Percentiles rank a stretch among this genome's conserved stretches.
phyloP scores from a whole-genome alignment of 139 green algal genomes.

The Picochlorum costavermella region DNA sequence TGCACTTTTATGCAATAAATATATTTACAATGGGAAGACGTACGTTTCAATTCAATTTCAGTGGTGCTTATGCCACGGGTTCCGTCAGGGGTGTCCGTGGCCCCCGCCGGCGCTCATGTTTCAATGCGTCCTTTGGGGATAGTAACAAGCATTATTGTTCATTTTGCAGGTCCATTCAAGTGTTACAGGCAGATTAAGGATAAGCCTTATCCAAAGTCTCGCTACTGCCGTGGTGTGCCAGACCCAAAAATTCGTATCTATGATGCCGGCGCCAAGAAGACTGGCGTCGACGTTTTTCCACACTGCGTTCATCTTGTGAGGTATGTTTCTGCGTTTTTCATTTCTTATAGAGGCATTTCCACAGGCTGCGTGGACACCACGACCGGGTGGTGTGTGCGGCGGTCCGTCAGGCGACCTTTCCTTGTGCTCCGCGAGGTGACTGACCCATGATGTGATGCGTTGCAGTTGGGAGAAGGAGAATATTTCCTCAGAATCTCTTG shows the following conservation, averaged over 20 bases:
- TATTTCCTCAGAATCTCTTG: constrained; percentile 78
- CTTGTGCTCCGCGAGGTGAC: neutral
- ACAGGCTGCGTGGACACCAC: no score
- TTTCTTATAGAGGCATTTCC: neutral
- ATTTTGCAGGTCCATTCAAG: constrained; percentile 57
- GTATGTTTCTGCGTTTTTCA: constrained; percentile 33
- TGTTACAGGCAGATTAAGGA: constrained; percentile 99
- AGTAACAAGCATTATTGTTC: neutral
- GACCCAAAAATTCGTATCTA: constrained; percentile 99
- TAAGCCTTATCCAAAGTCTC: constrained; percentile 99
- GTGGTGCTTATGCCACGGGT: neutral
- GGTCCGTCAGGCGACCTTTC: no score
- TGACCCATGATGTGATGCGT: neutral
- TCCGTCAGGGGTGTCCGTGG: neutral
- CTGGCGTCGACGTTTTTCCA: constrained; percentile 88
- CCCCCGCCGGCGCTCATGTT: no score
- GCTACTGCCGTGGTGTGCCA: constrained; percentile 96
- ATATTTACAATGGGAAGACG: constrained; percentile 9
- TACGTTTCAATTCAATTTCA: constrained; percentile 4
- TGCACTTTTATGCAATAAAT: neutral
- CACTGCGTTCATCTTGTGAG: constrained; percentile 91
- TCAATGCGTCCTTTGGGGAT: neutral
- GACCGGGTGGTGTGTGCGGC: neutral
- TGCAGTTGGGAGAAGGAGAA: constrained; percentile 89
- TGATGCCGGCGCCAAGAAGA: constrained; percentile 93